phyloP scores from a whole-genome alignment of 768 basidiomycete species.

The Kwoniella sp. region DNA sequence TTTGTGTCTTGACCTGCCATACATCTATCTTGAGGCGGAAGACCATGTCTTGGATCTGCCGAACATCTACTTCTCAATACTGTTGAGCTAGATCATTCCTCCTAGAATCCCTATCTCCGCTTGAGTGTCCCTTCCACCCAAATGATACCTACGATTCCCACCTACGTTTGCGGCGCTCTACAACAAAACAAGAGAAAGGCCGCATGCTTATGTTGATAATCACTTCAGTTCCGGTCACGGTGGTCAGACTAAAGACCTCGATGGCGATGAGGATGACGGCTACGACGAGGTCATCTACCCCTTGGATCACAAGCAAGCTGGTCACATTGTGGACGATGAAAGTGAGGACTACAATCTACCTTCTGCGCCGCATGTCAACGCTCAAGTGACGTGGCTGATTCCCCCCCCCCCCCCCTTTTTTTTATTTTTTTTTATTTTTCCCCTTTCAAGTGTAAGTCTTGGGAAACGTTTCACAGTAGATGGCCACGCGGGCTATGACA shows the following conservation, averaged over 20 bases:
- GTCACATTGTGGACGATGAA: conserved; percentile 89
- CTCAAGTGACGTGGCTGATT: conserved; percentile 1
- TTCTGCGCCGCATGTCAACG: too few relatives aligned
- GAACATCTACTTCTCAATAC: too few relatives aligned
- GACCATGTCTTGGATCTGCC: too few relatives aligned
- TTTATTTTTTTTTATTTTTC: too few relatives aligned
- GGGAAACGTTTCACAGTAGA: not conserved
- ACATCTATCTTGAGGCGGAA: not conserved
- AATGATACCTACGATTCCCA: not conserved
- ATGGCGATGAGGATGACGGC: conserved; percentile 56
- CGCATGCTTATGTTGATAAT: not conserved
- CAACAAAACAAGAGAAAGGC: not conserved
- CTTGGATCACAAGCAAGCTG: conserved; percentile 68
- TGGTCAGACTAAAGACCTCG: conserved; percentile 77
- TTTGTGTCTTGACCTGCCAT: too few relatives aligned
- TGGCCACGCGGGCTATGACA: too few relatives aligned
- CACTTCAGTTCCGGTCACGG: conserved; percentile 79
- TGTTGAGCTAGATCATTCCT: too few relatives aligned
- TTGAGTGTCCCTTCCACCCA: too few relatives aligned
- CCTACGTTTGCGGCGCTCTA: too few relatives aligned
- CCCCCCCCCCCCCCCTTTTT: too few relatives aligned
- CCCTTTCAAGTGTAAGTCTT: conserved; percentile 3
- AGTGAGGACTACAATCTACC: too few relatives aligned
- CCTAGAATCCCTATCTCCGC: too few relatives aligned
- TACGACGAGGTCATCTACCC: conserved; percentile 70